Evolutionary conservation across 2,329 filamentous ascomycete species (phyloP), one percentile per base, ranked within the genome.

Genomic region (Aspergillus pseudoglaucus): DNA sequence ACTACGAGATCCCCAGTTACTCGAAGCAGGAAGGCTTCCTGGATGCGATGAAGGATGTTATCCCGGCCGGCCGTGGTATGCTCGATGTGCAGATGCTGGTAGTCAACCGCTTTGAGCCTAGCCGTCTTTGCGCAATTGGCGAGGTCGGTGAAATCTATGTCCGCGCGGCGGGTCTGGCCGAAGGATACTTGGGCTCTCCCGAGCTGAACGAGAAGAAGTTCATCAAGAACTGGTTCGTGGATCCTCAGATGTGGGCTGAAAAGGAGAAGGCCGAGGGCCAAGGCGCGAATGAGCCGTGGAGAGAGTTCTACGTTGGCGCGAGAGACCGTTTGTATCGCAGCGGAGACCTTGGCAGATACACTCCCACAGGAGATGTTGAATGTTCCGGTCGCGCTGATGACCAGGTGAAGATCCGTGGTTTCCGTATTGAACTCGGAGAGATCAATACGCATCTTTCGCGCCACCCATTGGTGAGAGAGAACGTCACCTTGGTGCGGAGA

Each of bases 351-450:
- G 91, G 91, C 3, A 75, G 83, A 48, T 90, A 87, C 61, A 80
- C 82, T 45, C 75, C 78, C 2, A 77, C 82, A 40, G 88, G 87
- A 33, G 83, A 85, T 54, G 85, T 89, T 10, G 85, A 87, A 60
- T 87, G 83, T 61, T 84, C 86, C 8, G 91, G 91, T 18, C 79
- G 93, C 49, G 83, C 83, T 20, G 91, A 97, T 62, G 80, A 85
- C 56, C 91, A 97, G 65, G 88, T 96, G 73, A 98, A 97, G 75
- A 91, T 97, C 56, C 85, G 93, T 51, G 91, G 91, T 1, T 97
- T 96, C 77, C 80, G 91, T 52, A 95, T 98, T 57, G 93, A 98
- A 71, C 82, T 97, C 41, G 86, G 85, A 54, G 93, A 97, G 57
- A 96, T 97, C 56, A 90, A 97, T 67, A 86, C 78, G 38, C 85